These are phyloP conservation scores for Monilinia laxa DNA, from an alignment of 2,329 filamentous ascomycete genomes.

Conservation along the genomic window DNA sequence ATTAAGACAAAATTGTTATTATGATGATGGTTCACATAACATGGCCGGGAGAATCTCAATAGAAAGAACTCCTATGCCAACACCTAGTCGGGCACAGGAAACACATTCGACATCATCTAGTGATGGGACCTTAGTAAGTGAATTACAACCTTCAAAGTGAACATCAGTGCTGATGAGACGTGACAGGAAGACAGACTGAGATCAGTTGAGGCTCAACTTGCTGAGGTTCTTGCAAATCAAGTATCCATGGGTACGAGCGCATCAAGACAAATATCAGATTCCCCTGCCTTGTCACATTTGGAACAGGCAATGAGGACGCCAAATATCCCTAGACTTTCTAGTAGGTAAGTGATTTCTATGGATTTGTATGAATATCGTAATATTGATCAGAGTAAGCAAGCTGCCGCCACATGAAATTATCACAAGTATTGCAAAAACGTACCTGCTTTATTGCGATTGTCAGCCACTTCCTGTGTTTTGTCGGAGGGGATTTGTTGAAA, in stretches of 20 bases:
- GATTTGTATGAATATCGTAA: neutral
- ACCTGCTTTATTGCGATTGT: constrained; percentile 50
- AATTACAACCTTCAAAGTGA: neutral
- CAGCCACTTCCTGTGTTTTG: constrained; percentile 52
- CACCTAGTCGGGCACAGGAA: neutral
- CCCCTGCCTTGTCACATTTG: constrained; percentile 9
- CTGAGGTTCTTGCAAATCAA: constrained; percentile 36
- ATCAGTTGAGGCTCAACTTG: constrained; percentile 35
- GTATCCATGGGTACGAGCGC: constrained; percentile 22
- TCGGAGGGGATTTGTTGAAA: constrained; percentile 44
- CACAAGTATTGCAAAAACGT: constrained; percentile 44
- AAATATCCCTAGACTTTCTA: constrained; percentile 19
- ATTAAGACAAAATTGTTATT: constrained; percentile 49
- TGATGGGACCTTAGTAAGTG: constrained; percentile 19
- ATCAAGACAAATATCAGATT: constrained; percentile 23
- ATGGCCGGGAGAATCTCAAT: constrained; percentile 25
- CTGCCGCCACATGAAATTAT: constrained; percentile 45
- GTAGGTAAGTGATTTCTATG: constrained; percentile 23
- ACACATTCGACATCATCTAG: constrained; percentile 6
- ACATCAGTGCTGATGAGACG: neutral
- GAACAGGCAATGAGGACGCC: constrained; percentile 12
- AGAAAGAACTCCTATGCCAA: constrained; percentile 8
- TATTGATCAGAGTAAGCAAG: constrained; percentile 28
- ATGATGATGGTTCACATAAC: constrained; percentile 38
- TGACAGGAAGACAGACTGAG: constrained; percentile 36